Base-by-base conservation (phyloP, 805 yeast species). In the Jamesozyma lodderae region DNA sequence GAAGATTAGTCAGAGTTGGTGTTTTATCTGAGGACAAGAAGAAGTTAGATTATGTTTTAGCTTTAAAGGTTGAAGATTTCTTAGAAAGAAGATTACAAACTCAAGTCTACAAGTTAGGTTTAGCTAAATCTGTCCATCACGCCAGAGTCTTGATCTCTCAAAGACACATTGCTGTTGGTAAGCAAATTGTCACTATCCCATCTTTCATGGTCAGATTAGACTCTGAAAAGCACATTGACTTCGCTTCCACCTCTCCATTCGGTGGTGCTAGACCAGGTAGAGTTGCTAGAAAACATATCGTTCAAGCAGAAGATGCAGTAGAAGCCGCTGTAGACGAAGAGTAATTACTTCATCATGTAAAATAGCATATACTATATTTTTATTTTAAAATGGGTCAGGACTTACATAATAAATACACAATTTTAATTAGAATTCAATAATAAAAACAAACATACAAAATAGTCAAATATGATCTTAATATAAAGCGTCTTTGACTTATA, bases 181-280 rank as follows among this genome's bases (percentile, higher is more conserved):
- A 92, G 83, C 98, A 90, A 77, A 79, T 87, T 60, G 98, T 90
- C 72, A 84, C 79, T 76, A 83, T 92, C 59, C 97, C 98, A 72
- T 88, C 96, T 53, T 90, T 90, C 90, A 83, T 87, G 81, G 98
- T 90, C 54, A 92, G 98, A 79, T 82, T 90, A 68, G 98, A 90
- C 77, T 88, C 97, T 57, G 97, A 92, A 76, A 92, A 92, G 83
- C 97, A 92, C 86, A 86, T 92, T 73, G 97, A 92, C 81, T 92
- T 90, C 65, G 94, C 97, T 63, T 83, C 92, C 68, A 86, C 85
- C 70, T 92, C 97, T 59, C 98, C 98, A 71, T 90, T 85, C 86
- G 98, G 97, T 72, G 98, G 97, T 76, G 98, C 96, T 62, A 90
- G 98, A 79, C 92, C 97, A 59, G 98, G 98, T 71, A 92, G 98